Evolutionary conservation across 2,329 filamentous ascomycete species (phyloP).

Genomic region (Metarhizium brunneum): DNA sequence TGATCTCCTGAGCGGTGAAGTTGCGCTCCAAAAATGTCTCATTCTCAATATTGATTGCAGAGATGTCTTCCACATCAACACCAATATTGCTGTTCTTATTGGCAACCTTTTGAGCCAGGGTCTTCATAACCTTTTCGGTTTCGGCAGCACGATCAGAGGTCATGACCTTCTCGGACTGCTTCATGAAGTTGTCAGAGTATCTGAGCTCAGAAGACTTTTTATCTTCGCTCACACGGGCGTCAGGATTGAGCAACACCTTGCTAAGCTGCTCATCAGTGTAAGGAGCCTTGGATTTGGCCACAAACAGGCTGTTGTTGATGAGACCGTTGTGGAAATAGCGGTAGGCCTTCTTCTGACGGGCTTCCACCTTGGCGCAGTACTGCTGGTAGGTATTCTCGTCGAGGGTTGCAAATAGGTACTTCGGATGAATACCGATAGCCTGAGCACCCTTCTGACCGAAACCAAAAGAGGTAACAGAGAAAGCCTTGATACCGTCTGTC

Average conservation of each 20-base stretch:
- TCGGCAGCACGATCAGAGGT: slow-evolving; percentile 43
- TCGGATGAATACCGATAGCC: slow-evolving; percentile 92
- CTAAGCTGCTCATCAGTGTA: slow-evolving; percentile 83
- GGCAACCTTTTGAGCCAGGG: slow-evolving; percentile 55
- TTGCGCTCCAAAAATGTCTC: slow-evolving; percentile 92
- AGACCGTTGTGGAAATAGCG: slow-evolving; percentile 97
- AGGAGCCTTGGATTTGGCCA: slow-evolving; percentile 84
- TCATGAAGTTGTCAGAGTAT: slow-evolving; percentile 62
- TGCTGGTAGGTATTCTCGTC: slow-evolving; percentile 72
- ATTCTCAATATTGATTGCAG: slow-evolving; percentile 84
- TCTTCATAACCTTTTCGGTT: slow-evolving; percentile 68
- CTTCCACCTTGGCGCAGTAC: slow-evolving; percentile 83
- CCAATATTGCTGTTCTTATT: slow-evolving; percentile 66
- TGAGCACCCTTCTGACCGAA: slow-evolving; percentile 99
- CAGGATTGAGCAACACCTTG: slow-evolving; percentile 87
- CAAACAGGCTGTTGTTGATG: slow-evolving; percentile 96
- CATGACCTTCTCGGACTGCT: slow-evolving; percentile 48
- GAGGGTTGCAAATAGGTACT: slow-evolving; percentile 90
- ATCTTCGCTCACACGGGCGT: slow-evolving; percentile 74
- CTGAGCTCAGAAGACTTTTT: slow-evolving; percentile 76
- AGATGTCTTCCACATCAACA: slow-evolving; percentile 86
- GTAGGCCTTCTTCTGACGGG: slow-evolving; percentile 97
- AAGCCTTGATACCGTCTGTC: slow-evolving; percentile 96
- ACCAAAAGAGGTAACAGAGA: slow-evolving; percentile 97
- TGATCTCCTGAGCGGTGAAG: slow-evolving; percentile 76